Evolutionary conservation across 2,329 filamentous ascomycete species (phyloP), one percentile per base, ranked within the genome.

Genomic region (Penicillium sclerotiorum): DNA sequence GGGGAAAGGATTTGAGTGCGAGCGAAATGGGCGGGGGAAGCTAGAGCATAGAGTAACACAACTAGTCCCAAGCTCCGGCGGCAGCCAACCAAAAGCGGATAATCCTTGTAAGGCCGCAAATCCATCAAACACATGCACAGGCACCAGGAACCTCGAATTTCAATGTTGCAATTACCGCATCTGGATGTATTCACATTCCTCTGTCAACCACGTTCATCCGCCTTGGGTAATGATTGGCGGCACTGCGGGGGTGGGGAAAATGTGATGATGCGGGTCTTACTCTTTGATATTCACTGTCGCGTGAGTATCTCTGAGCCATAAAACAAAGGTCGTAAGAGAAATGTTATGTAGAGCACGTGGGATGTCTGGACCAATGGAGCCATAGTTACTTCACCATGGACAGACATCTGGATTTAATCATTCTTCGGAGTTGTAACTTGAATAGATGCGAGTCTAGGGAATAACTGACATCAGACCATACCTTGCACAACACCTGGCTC

Each of bases 141-240:
- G n/a, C n/a, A n/a, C n/a, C n/a, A n/a, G n/a, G n/a, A n/a, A n/a
- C n/a, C n/a, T n/a, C n/a, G n/a, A n/a, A n/a, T 6, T 27, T 23
- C 17, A 40, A 25, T 28, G 25, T n/a, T n/a, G n/a, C 12, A 30
- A 6, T 30, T 23, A 18, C 46, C 22, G 47, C 23, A 6, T 49
- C 39, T 17, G 35, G 45, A n/a, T 13, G 12, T 30, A 38, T 41
- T 32, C 36, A 49, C 47, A 49, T 49, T 44, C 33, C 27, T 22
- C 11, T 38, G 35, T 22, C 25, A 42, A 22, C 47, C 47, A 49
- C 47, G 42, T 49, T 36, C 20, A 13, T 21, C 47, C 20, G 9
- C 13, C 17, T 23, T 17, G 21, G 47, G 47, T 12, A 49, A 39
- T 44, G 47, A 49, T 49, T 40, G 33, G 40, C 47, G 47, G 25